These are phyloP conservation scores for Aspergillus baeticus DNA, from an alignment of 495 filamentous ascomycete genomes.

Conservation along the genomic window DNA sequence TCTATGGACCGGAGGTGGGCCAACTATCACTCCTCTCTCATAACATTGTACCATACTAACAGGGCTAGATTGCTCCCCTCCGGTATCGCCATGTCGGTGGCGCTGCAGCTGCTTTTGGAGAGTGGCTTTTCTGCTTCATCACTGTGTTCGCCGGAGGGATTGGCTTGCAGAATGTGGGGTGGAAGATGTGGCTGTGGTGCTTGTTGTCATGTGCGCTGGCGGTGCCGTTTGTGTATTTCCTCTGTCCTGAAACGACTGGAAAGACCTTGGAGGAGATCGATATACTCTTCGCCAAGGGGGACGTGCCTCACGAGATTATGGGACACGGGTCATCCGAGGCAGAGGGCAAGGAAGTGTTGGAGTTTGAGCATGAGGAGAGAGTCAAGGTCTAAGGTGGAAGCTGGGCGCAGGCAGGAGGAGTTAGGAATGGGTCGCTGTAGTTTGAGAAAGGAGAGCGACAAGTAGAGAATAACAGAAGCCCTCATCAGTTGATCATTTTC, in stretches of 20 bases:
- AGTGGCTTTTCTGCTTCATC: slow-evolving; percentile 31
- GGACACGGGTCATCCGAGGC: neutral
- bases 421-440: too few relatives aligned
- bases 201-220: slow-evolving; percentile 17
- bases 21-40: too few relatives aligned
- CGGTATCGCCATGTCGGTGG: slow-evolving; percentile 27
- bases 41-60: too few relatives aligned
- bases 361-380: neutral
- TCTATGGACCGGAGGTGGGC: slow-evolving; percentile 24
- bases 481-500: too few relatives aligned
- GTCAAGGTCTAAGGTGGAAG: neutral
- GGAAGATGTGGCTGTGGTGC: slow-evolving; percentile 29
- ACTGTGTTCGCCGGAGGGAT: slow-evolving; percentile 35
- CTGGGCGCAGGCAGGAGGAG: too few relatives aligned
- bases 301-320: neutral
- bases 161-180: slow-evolving; percentile 22
- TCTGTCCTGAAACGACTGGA: slow-evolving; percentile 19
- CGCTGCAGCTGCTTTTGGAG: slow-evolving; percentile 22
- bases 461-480: too few relatives aligned
- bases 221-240: slow-evolving; percentile 19
- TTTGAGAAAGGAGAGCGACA: too few relatives aligned
- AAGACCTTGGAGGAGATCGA: slow-evolving; percentile 20
- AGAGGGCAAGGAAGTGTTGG: neutral
- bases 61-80: slow-evolving; percentile 25
- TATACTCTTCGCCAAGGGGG: neutral